Evolutionary conservation across 352 stramenopile species (phyloP).

Genomic region (Pythium rhizo-oryzae): DNA sequence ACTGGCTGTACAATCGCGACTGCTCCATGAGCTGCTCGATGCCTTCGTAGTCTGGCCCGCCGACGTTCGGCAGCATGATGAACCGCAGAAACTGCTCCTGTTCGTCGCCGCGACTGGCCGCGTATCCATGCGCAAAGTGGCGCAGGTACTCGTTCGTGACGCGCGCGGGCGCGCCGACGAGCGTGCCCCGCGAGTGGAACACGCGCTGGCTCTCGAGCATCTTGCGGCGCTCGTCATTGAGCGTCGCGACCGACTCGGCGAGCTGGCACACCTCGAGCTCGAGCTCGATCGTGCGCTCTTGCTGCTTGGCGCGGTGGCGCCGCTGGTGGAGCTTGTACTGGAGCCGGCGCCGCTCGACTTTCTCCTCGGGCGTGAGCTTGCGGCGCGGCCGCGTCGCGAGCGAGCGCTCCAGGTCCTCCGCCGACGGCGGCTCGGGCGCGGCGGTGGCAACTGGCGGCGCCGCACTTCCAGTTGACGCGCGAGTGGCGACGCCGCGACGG

Average conservation of each 20-base stretch:
- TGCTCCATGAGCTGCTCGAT: conserved; percentile 51
- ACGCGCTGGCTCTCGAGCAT: background rate
- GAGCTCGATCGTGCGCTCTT: conserved; percentile 19
- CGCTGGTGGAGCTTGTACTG: conserved; percentile 79
- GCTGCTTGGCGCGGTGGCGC: conserved; percentile 69
- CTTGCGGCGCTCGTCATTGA: conserved; percentile 30
- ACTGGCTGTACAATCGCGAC: conserved; percentile 47
- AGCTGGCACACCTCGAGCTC: conserved; percentile 43
- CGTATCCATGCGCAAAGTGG: conserved; percentile 32
- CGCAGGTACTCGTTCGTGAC: conserved; percentile 58
- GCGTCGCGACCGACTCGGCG: conserved; percentile 37
- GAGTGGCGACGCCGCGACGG: background rate
- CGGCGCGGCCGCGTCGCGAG: conserved; percentile 5
- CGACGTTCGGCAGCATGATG: conserved; percentile 46
- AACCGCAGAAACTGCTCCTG: conserved; percentile 47
- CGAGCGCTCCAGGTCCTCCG: conserved; percentile 5
- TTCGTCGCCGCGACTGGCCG: conserved; percentile 23
- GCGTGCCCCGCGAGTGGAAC: conserved; percentile 2
- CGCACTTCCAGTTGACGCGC: background rate
- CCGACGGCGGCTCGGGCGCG: background rate
- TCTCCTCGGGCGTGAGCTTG: conserved; percentile 35
- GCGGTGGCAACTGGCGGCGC: background rate
- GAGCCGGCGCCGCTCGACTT: conserved; percentile 48
- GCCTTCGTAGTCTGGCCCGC: conserved; percentile 50
- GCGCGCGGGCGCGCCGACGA: conserved; percentile 33